Evolutionary conservation across 2,329 filamentous ascomycete genomes (phyloP), one percentile per base, ranked within the genome.

Genomic region (Verticillium albo-atrum): DNA sequence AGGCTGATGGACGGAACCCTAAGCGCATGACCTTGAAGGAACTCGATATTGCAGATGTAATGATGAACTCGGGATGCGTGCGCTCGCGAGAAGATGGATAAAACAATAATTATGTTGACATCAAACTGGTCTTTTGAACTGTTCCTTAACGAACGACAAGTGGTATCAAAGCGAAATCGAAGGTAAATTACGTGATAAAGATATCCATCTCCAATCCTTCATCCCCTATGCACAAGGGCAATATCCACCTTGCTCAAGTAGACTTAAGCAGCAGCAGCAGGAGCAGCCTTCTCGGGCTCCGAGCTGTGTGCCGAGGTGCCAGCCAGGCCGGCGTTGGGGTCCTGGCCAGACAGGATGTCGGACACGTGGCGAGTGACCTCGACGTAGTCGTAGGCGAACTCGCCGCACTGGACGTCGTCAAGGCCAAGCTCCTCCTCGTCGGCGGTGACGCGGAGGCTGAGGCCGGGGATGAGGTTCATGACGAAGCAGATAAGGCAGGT

Each of bases 321-420:
- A 27, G 26, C 30, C 12, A 25, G 15, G 15, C 53, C 35, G 37
- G 25, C 27, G 32, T 35, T 28, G 35, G 56, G 56, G 1, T 59
- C 55, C n/a, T 52, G 34, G 14, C 52, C 59, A 9, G 60, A 58
- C 3, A 65, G 52, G n/a, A 65, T 62, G 37, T 76, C 80, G 61
- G 73, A 76, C 58, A 92, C 85, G 67, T 93, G 89, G 58, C 83
- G 79, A 47, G 79, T 79, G 54, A 86, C 70, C 82, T 92, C 89
- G 67, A 92, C 89, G 72, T 92, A 92, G 72, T 92, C 89, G 78
- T 92, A 92, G 28, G 89, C 89, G 68, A 92, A 92, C 76, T 93
- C 90, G 74, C 90, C 90, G 56, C 92, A 86, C 77, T 92, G 87
- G 71, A 85, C 83, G 68, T 92, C 89, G 68, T 92, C 90, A 30